Conservation (phyloP, 129 eudicot genomes). For the Lactuca saligna region DNA sequence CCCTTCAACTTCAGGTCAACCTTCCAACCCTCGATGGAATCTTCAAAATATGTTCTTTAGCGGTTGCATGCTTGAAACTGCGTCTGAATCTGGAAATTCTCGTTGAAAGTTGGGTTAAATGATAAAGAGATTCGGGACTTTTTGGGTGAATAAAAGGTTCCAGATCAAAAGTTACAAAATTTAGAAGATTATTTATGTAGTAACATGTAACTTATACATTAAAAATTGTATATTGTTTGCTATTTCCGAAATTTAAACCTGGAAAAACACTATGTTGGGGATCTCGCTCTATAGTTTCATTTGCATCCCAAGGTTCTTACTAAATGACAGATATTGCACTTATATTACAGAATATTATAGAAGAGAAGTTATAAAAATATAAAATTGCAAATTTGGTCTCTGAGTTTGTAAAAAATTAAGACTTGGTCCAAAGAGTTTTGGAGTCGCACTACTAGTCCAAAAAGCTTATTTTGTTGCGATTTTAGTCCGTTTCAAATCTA, state of each 20-base stretch:
- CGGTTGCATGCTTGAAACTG: conserved; percentile 1
- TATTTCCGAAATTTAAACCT: background rate
- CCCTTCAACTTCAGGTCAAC: conserved; percentile 4
- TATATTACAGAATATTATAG: no score
- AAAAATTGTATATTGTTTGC: background rate
- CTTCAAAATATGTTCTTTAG: background rate
- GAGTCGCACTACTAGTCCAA: no score
- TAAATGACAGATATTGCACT: no score
- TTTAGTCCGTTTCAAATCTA: no score
- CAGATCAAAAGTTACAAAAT: background rate
- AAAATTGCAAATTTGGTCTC: no score
- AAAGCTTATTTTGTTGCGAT: no score
- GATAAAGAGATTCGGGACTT: background rate
- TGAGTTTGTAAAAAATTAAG: no score
- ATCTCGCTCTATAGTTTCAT: background rate
- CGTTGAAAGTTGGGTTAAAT: background rate
- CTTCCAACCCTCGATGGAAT: background rate
- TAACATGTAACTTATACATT: background rate
- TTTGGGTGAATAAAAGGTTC: background rate
- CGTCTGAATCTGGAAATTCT: background rate
- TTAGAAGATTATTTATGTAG: background rate
- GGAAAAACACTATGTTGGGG: background rate
- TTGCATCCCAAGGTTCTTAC: background rate
- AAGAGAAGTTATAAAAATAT: no score
- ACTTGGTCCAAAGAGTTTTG: no score